Evolutionary conservation across 2,329 filamentous ascomycete species (phyloP), one percentile per base, ranked within the genome.

Genomic region (Neopestalotiopsis clavispora): DNA sequence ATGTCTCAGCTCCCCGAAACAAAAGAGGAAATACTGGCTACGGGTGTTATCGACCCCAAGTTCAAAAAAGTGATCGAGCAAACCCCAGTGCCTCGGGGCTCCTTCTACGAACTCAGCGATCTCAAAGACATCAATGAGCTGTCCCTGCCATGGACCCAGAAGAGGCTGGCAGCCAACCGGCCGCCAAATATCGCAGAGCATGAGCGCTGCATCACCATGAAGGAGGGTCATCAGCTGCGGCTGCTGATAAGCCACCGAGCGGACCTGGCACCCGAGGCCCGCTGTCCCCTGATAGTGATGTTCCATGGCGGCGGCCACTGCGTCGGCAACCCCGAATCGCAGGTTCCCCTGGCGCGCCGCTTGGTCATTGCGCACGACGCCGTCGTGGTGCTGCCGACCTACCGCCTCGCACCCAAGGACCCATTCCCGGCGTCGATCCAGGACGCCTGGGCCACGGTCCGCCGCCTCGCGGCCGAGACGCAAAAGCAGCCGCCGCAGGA

Each of bases 381-480:
- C 28, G 62, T 65, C 28, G 68, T 71, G 42, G 17, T 70, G 17
- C 56, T 65, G 38, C 71, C 71, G 57, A 61, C 68, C 10, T 90
- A 90, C 73, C 84, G 89, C 0, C 87, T 90, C 72, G 87, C 87
- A 0, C 88, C 88, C 0, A 84, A 89, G 65, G 77, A 83, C 70
- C 72, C 69, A 0, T 90, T 85, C 68, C 89, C 88, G 0, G 84
- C 82, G 0, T 81, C 84, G 0, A 88, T 84, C 83, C 70, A 84
- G 57, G 89, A 91, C 63, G 75, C 80, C 0, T 83, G 87, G 69
- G 88, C 89, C 60, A 82, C 84, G 0, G 85, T 89, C 42, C 77
- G 82, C n/a, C 90, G 87, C 88, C 17, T 61, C 1, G 65, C 57
- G 2, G 20, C 30, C 2, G 57, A 67, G 12, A 10, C 56, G 32